A percentile compares a stretch with the other conserved stretches of the same genome.
Conservation (phyloP, 1,139 yeast genomes). For the Lodderomyces margitis region DNA sequence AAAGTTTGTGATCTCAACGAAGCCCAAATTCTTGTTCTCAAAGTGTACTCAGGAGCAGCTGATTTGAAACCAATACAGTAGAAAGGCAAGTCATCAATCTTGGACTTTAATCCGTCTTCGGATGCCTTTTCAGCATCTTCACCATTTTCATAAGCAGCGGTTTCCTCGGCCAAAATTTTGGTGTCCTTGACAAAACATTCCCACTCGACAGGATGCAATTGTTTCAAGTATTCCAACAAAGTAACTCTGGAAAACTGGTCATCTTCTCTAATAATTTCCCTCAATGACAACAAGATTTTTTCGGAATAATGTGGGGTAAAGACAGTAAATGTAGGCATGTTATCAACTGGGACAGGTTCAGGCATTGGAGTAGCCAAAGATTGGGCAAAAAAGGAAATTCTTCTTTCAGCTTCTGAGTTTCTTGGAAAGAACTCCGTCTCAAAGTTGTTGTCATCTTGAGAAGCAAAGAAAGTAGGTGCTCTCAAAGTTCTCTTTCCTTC, state of each 20-base stretch:
- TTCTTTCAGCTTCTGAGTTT: constrained; percentile 97
- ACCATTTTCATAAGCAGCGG: constrained; percentile 78
- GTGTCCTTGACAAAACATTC: constrained; percentile 98
- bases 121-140: constrained; percentile 59
- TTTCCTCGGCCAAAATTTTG: constrained; percentile 96
- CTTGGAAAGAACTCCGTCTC: constrained; percentile 95
- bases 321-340: constrained; percentile 98
- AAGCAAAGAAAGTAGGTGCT: constrained; percentile 97
- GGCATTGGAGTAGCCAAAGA: constrained; percentile 97
- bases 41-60: constrained; percentile 98
- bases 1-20: constrained; percentile 96
- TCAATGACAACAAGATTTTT: constrained; percentile 88
- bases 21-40: constrained; percentile 99
- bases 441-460: constrained; percentile 94
- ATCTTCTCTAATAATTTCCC: constrained; percentile 98
- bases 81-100: constrained; percentile 96
- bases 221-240: constrained; percentile 91
- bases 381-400: constrained; percentile 98
- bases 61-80: constrained; percentile 99
- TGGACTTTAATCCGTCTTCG: constrained; percentile 76
- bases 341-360: constrained; percentile 97
- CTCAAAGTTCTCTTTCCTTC: constrained; percentile 98
- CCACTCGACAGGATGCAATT: constrained; percentile 98
- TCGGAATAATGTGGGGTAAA: constrained; percentile 97
- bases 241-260: constrained; percentile 98